Base-by-base conservation (phyloP, 2,329 filamentous ascomycete genomes). In the Huntiella decipiens region DNA sequence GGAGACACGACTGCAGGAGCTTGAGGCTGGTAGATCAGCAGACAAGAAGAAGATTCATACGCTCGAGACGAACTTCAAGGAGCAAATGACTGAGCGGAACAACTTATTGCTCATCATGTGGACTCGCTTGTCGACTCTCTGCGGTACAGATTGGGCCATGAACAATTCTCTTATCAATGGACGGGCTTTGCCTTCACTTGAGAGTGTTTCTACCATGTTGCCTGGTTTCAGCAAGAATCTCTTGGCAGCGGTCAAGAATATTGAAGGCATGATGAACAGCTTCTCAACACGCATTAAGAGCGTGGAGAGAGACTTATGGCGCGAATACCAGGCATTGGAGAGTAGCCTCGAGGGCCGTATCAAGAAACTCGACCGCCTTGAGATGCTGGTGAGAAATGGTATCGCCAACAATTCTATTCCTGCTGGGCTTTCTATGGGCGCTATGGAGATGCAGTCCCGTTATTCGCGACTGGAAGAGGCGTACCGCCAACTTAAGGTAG, bases 191-290 rank as follows among this genome's bases (percentile, higher is more conserved):
- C 85, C 87, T 0, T 85, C 81, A 10, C 70, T 92, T 32, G 88
- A 95, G 56, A 78, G 86, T 11, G 82, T 98, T 51, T 77, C 79
- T 1, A 87, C 79, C 43, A 85, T 91, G 62, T 70, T 96, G 4
- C 79, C 82, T 0, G 83, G 82, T 1, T 96, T 96, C 63, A 83
- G 81, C 56, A 84, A 87, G 60, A 96, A 95, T 58, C 70, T 98
- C 19, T 63, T 95, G 38, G 74, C 79, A 1, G 88, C 88, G 0
- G 73, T 95, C 51, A 93, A 88, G 66, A 83, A 78, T 2, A 78
- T 96, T 46, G 91, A 96, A 65, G 68, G 70, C 13, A 75, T 93
- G 52, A 69, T 96, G 33, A 71, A 73, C 13, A 74, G 75, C 6
- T 93, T 94, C 66, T 81, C 83, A 55, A 68, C 71, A 35, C 79